Evolutionary conservation across 768 basidiomycete genomes (phyloP).

Genomic region (Leccinum truebloodii): DNA sequence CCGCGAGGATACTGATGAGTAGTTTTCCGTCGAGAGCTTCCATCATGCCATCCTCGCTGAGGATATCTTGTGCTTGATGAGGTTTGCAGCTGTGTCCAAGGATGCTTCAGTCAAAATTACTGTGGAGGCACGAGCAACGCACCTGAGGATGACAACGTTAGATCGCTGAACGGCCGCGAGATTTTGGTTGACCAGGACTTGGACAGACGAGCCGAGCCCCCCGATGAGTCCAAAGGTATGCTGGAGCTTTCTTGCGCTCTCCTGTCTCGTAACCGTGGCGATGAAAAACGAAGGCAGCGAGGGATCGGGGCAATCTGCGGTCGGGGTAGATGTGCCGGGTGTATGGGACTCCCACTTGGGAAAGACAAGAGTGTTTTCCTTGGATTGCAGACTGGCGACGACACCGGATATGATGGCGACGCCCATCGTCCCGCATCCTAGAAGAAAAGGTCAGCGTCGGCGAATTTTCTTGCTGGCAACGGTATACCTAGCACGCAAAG

Average conservation of each 20-base stretch:
- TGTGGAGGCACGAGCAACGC: conserved; percentile 22
- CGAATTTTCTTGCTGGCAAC: conserved; percentile 6
- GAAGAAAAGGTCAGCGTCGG: conserved; percentile 20
- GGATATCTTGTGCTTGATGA: conserved; percentile 75
- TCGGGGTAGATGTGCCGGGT: conserved; percentile 75
- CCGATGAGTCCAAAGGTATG: conserved; percentile 60
- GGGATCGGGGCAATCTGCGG: conserved; percentile 52
- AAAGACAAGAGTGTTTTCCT: conserved; percentile 26
- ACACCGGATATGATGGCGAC: conserved; percentile 93
- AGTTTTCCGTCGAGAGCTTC: conserved; percentile 89
- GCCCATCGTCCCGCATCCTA: conserved; percentile 99
- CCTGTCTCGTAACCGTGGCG: conserved; percentile 82
- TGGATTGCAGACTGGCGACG: conserved; percentile 73
- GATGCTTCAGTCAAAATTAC: conserved; percentile 3
- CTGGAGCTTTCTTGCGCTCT: conserved; percentile 68
- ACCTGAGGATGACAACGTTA: conserved; percentile 92
- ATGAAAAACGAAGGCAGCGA: conserved; percentile 78
- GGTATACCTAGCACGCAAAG: conserved; percentile 77
- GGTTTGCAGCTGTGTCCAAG: conserved; percentile 79
- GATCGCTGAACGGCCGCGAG: conserved; percentile 67
- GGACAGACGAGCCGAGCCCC: conserved; percentile 61
- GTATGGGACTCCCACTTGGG: conserved; percentile 70
- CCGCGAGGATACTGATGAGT: conserved; percentile 96
- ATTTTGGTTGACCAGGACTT: conserved; percentile 72
- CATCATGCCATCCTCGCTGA: conserved; percentile 71